Conservation (phyloP, 2,329 filamentous ascomycete species). For the Trichoderma sp. region DNA sequence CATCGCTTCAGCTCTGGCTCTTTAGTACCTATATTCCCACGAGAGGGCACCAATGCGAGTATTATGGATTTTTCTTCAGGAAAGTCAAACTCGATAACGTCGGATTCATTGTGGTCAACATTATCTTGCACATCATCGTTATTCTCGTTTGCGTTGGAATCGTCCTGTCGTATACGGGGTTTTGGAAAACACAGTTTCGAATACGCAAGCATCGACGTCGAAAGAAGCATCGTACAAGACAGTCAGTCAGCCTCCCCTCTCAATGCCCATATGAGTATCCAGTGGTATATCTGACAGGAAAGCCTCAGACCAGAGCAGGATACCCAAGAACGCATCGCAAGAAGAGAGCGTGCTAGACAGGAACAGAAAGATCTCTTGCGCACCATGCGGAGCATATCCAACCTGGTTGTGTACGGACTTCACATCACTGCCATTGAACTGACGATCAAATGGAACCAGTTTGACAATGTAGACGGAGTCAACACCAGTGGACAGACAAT, state of each 20-base stretch:
- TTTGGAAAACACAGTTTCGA: background rate
- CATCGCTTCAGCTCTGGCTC: constrained; percentile 35
- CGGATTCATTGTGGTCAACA: constrained; percentile 31
- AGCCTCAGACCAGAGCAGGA: constrained; percentile 18
- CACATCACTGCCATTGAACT: constrained; percentile 35
- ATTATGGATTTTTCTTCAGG: constrained; percentile 36
- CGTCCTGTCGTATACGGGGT: background rate
- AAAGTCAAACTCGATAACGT: constrained; percentile 29
- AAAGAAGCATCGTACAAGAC: constrained; percentile 21
- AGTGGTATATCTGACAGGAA: constrained; percentile 1
- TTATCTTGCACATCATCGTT: constrained; percentile 32
- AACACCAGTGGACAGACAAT: constrained; percentile 32
- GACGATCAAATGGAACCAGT: constrained; percentile 35
- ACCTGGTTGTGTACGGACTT: constrained; percentile 30
- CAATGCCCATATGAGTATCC: background rate
- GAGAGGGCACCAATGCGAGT: constrained; percentile 22
- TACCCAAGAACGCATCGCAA: background rate
- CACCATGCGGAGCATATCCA: constrained; percentile 25
- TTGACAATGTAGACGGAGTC: constrained; percentile 28
- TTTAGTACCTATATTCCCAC: constrained; percentile 30
- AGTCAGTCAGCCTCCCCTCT: background rate
- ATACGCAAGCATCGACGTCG: constrained; percentile 23
- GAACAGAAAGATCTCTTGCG: constrained; percentile 28
- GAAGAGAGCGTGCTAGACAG: constrained; percentile 9
- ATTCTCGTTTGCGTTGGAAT: constrained; percentile 27